Percentiles rank a stretch among this genome's conserved stretches.
Conservation (phyloP, 352 stramenopile genomes). For the Phytophthora palmivora region DNA sequence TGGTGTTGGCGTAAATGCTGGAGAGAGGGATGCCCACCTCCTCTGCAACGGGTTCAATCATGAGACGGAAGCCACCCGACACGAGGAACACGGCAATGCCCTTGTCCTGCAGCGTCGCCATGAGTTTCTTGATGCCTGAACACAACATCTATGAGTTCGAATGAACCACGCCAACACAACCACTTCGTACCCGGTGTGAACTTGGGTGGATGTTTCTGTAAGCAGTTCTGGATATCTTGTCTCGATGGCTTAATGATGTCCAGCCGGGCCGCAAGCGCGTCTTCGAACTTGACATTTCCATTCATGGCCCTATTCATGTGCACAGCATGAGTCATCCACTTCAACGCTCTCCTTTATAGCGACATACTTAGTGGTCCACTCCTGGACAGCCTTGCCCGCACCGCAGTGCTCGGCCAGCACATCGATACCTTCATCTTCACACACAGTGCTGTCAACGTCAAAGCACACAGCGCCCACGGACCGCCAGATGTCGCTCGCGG, state of each 20-base stretch:
- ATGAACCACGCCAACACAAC: not conserved
- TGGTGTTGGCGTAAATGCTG: slow-evolving; percentile 98
- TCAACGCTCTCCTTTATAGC: slow-evolving; percentile 1
- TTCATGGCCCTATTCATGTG: slow-evolving; percentile 94
- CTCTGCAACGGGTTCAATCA: slow-evolving; percentile 98
- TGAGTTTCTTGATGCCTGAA: slow-evolving; percentile 88
- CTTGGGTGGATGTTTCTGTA: slow-evolving; percentile 90
- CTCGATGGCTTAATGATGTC: slow-evolving; percentile 96
- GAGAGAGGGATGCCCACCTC: slow-evolving; percentile 80
- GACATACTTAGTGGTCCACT: slow-evolving; percentile 92
- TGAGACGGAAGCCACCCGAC: slow-evolving; percentile 98
- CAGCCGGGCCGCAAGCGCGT: slow-evolving; percentile 95
- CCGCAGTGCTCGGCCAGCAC: slow-evolving; percentile 97
- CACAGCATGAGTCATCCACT: not conserved
- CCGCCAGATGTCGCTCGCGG: slow-evolving; percentile 64
- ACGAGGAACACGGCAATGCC: slow-evolving; percentile 97
- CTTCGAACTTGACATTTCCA: slow-evolving; percentile 97
- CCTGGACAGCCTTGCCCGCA: slow-evolving; percentile 93
- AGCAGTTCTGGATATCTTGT: slow-evolving; percentile 89
- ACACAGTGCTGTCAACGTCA: slow-evolving; percentile 98
- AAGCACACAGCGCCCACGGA: slow-evolving; percentile 83
- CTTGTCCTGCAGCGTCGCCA: slow-evolving; percentile 90
- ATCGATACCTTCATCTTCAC: slow-evolving; percentile 98
- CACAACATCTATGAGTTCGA: not conserved
- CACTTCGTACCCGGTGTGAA: slow-evolving; percentile 78